phyloP scores from a whole-genome alignment of 441 rosid species.

The Populus hybrid region DNA sequence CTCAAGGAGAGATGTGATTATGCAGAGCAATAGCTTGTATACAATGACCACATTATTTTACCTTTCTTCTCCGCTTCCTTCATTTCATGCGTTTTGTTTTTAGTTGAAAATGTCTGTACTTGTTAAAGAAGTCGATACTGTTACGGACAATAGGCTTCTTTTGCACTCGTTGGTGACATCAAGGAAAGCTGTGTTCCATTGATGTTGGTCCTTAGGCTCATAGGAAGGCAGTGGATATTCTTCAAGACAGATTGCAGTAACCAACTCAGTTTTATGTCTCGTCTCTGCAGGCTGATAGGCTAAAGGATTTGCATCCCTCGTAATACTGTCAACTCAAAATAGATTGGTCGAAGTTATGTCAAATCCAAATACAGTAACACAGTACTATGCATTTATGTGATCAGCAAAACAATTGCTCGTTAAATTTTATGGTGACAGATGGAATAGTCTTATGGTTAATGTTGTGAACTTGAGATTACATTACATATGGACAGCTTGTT shows the following conservation, averaged over 20 bases:
- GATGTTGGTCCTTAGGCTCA: neutral
- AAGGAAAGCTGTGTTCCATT: neutral
- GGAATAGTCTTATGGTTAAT: neutral
- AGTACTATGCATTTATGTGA: neutral
- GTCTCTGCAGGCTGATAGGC: neutral
- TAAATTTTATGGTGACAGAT: neutral
- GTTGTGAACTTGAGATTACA: neutral
- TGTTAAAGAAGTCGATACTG: neutral
- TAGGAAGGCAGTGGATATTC: neutral
- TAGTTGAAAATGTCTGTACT: neutral
- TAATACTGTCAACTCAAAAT: neutral
- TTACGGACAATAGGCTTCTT: neutral
- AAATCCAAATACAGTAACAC: too few relatives aligned
- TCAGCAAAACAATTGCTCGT: neutral
- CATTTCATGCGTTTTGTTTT: neutral
- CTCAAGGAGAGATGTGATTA: constrained; percentile 32
- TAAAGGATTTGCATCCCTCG: neutral
- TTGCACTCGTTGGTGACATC: neutral
- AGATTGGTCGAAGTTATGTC: neutral
- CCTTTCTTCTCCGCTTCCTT: constrained; percentile 1
- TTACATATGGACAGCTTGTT: neutral
- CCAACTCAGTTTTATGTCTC: neutral
- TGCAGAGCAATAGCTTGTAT: constrained; percentile 28
- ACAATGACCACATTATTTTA: constrained; percentile 3
- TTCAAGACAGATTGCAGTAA: neutral